A percentile compares a stretch with the other conserved stretches of the same genome.
phyloP scores from a whole-genome alignment of 2,329 filamentous ascomycete species.

The Fusarium tjaetaba region DNA sequence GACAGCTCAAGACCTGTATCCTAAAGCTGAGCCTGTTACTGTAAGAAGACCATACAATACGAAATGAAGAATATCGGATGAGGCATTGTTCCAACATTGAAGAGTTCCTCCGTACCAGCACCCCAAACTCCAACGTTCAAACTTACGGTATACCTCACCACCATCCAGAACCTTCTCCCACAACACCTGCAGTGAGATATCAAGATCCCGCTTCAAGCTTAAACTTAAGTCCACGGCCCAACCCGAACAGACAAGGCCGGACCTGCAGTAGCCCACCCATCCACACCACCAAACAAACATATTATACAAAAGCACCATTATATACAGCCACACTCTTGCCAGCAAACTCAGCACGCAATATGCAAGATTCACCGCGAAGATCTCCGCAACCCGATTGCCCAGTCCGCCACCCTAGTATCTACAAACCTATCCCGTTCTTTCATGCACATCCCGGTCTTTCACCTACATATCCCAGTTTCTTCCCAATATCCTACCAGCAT shows the following conservation, averaged over 20 bases:
- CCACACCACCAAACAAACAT: not conserved
- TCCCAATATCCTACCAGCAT: not conserved
- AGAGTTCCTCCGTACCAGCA: not conserved
- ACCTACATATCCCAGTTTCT: not conserved
- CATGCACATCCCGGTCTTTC: not conserved
- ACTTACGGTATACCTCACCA: not conserved
- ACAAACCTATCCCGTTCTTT: not conserved
- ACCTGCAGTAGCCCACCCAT: slow-evolving; percentile 36
- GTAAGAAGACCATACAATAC: not conserved
- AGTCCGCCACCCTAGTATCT: not conserved
- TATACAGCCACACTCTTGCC: slow-evolving; percentile 11
- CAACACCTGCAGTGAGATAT: not conserved
- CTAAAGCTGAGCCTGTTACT: not conserved
- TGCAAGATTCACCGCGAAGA: not conserved
- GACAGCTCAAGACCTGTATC: not conserved
- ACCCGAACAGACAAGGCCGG: slow-evolving; percentile 6
- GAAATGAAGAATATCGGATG: fast-evolving
- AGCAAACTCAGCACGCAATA: not conserved
- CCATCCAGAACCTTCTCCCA: not conserved
- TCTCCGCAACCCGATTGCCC: slow-evolving; percentile 13
- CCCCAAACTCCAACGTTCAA: not conserved
- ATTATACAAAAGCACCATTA: not conserved
- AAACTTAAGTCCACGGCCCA: not conserved
- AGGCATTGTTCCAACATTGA: not conserved
- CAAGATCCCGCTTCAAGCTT: not conserved